Conservation (phyloP, 2,329 filamentous ascomycete species). For the Apiospora marii region DNA sequence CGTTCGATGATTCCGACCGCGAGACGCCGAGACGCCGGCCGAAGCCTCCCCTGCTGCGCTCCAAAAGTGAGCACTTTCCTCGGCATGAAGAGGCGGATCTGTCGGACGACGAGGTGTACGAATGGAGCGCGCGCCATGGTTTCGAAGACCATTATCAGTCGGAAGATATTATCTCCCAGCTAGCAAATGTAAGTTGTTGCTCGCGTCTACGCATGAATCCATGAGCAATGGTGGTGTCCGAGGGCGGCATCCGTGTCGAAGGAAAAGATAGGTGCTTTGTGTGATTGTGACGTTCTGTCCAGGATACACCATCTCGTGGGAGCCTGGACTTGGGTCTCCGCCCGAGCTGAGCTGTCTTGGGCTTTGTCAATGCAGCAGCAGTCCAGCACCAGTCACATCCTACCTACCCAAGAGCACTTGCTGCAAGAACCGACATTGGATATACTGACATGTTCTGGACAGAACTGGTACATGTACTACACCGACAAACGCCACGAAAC, state of each 20-base stretch:
- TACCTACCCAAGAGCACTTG: background rate
- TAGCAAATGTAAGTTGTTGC: constrained; percentile 73
- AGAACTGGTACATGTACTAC: constrained; percentile 99
- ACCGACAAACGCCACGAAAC: constrained; percentile 98
- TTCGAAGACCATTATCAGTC: constrained; percentile 94
- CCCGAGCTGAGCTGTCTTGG: background rate
- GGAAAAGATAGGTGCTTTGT: background rate
- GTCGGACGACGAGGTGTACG: constrained; percentile 55
- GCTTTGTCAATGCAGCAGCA: background rate
- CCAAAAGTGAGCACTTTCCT: constrained; percentile 63
- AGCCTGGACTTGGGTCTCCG: background rate
- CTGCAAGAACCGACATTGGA: background rate
- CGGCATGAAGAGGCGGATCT: constrained; percentile 50
- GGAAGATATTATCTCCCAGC: constrained; percentile 84
- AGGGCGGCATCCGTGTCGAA: background rate
- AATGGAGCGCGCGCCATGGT: constrained; percentile 77
- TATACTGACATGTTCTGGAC: constrained; percentile 27
- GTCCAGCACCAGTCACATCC: background rate
- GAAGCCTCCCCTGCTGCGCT: constrained; percentile 62
- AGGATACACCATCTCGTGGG: background rate
- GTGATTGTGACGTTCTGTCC: background rate
- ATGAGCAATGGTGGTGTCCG: background rate
- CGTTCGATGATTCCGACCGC: constrained; percentile 42
- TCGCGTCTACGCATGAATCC: constrained; percentile 1
- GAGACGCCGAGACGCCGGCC: constrained; percentile 48